Evolutionary conservation across 352 stramenopile genomes (phyloP).

Genomic region (Aphanomyces invadans): DNA sequence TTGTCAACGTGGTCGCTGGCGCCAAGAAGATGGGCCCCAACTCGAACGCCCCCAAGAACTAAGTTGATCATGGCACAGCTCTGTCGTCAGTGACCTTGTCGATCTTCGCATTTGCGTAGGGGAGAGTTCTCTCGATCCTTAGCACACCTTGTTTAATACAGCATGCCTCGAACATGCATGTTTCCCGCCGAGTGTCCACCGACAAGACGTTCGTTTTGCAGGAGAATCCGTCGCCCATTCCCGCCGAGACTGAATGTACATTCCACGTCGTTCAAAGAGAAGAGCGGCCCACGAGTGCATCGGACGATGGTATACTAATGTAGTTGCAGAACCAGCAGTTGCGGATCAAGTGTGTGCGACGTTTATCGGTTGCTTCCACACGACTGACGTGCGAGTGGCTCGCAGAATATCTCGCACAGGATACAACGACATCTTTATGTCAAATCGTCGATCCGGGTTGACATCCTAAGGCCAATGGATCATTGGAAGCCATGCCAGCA

Average conservation of each 20-base stretch:
- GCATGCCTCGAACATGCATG: constrained; percentile 20
- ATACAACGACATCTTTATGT: no score
- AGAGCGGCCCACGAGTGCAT: no score
- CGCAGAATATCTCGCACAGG: no score
- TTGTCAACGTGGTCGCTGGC: constrained; percentile 98
- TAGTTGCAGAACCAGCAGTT: no score
- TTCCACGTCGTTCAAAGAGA: not conserved
- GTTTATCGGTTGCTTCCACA: no score
- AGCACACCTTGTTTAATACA: constrained; percentile 24
- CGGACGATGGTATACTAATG: no score
- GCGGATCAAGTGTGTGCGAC: no score
- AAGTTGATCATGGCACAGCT: constrained; percentile 29
- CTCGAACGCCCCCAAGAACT: constrained; percentile 96
- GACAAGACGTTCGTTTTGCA: not conserved
- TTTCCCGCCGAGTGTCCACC: not conserved
- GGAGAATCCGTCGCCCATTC: no score
- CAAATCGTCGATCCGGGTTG: no score
- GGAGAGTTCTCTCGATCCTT: constrained; percentile 16
- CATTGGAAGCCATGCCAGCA: no score
- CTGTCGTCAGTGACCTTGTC: not conserved
- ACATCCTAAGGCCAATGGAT: no score
- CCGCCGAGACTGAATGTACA: not conserved
- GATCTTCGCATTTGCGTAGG: not conserved
- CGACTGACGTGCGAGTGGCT: no score
- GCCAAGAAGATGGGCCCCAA: constrained; percentile 98